phyloP scores from a whole-genome alignment of 2,329 filamentous ascomycete genomes.

The Exophiala bonariae region DNA sequence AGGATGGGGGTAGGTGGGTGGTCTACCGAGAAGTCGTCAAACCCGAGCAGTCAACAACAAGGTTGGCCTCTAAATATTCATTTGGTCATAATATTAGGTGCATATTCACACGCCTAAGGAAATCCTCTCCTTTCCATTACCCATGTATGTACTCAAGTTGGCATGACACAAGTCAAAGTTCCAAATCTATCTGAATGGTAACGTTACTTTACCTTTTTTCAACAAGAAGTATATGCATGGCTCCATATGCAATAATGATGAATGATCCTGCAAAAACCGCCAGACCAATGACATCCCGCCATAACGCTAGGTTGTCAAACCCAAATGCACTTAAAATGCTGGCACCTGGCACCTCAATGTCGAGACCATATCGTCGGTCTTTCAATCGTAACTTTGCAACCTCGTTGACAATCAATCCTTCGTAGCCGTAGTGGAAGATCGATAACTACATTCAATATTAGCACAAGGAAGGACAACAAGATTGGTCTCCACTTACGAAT shows the following conservation, averaged over 20 bases:
- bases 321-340: slow-evolving; percentile 94
- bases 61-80: too few species aligned
- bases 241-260: slow-evolving; percentile 80
- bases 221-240: slow-evolving; percentile 91
- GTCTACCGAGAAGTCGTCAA: too few species aligned
- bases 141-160: slow-evolving; percentile 5
- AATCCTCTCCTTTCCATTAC: too few species aligned
- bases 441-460: slow-evolving; percentile 60
- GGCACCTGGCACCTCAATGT: slow-evolving; percentile 93
- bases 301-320: slow-evolving; percentile 83
- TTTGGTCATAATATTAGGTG: too few species aligned
- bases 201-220: slow-evolving; percentile 67
- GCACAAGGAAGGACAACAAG: slow-evolving; percentile 17
- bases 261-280: slow-evolving; percentile 81
- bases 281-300: slow-evolving; percentile 79
- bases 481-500: slow-evolving; percentile 55
- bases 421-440: slow-evolving; percentile 98
- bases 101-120: too few species aligned
- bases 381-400: slow-evolving; percentile 85
- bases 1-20: too few species aligned
- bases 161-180: too few species aligned
- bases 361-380: slow-evolving; percentile 92
- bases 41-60: too few species aligned
- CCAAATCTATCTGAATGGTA: too few species aligned
- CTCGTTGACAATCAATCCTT: slow-evolving; percentile 95